These are phyloP conservation scores for Crithidia bombi DNA, from an alignment of 208 protist species.

Conservation along the genomic window DNA sequence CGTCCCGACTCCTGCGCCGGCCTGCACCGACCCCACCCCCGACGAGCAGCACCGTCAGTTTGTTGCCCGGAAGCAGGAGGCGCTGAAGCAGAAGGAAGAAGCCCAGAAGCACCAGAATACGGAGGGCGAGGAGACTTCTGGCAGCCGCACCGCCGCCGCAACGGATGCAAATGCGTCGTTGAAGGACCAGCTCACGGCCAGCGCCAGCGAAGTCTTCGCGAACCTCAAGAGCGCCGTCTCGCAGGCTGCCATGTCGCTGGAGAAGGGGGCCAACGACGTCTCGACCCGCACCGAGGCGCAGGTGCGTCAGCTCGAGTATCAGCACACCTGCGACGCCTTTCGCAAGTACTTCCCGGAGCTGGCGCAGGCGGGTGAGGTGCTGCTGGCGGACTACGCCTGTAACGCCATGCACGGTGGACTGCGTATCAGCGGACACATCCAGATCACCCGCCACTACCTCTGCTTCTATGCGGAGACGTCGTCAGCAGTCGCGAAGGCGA, in stretches of 20 bases:
- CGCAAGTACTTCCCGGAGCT: conserved; percentile 63
- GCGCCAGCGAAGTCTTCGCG: conserved; percentile 31
- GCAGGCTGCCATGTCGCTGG: conserved; percentile 46
- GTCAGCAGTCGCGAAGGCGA: conserved; percentile 37
- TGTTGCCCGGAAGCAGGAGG: conserved; percentile 35
- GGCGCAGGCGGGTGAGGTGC: conserved; percentile 51
- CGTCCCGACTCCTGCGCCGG: conserved; percentile 51
- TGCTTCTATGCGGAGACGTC: conserved; percentile 63
- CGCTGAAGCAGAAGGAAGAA: conserved; percentile 39
- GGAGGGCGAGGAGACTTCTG: conserved; percentile 13
- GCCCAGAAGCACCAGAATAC: neutral
- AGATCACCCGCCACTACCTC: conserved; percentile 69
- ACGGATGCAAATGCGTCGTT: conserved; percentile 16
- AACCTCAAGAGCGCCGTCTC: conserved; percentile 37
- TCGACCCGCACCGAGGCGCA: conserved; percentile 51
- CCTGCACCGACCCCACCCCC: conserved; percentile 70
- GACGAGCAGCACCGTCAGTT: conserved; percentile 66
- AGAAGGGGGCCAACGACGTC: conserved; percentile 58
- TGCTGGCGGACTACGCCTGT: conserved; percentile 74
- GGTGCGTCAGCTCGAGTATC: conserved; percentile 62
- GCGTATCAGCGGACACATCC: conserved; percentile 50
- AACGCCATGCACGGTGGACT: conserved; percentile 59
- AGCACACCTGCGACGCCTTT: conserved; percentile 66
- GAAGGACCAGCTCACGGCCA: conserved; percentile 22
- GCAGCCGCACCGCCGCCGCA: conserved; percentile 3